phyloP scores from a whole-genome alignment of 495 filamentous ascomycete genomes.

The Lasiosphaeria hispida region DNA sequence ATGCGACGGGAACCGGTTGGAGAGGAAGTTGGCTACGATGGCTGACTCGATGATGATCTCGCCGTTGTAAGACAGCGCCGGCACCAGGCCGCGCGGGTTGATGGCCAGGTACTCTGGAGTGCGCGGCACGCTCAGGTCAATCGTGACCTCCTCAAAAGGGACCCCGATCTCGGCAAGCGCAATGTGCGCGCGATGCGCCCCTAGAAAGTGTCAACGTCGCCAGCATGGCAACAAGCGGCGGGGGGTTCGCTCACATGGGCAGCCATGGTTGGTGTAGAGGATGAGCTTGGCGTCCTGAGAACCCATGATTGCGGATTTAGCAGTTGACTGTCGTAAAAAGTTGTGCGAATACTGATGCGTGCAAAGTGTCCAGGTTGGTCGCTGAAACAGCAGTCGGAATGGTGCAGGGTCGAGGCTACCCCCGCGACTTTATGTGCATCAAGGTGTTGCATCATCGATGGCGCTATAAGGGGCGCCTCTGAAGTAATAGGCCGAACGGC shows the following conservation, averaged over 20 bases:
- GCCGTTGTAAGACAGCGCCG: slow-evolving; percentile 66
- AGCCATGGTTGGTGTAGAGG: slow-evolving; percentile 73
- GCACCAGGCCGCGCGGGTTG: slow-evolving; percentile 84
- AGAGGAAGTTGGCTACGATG: slow-evolving; percentile 76
- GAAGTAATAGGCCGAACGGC: background rate
- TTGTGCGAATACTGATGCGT: background rate
- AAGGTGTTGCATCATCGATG: slow-evolving; percentile 28
- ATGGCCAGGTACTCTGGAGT: slow-evolving; percentile 81
- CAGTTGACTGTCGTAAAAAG: too few species aligned
- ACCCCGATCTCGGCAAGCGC: slow-evolving; percentile 69
- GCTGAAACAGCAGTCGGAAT: background rate
- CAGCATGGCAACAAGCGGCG: background rate
- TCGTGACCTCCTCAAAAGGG: slow-evolving; percentile 74
- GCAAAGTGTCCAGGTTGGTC: background rate
- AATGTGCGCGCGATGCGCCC: slow-evolving; percentile 80
- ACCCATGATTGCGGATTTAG: slow-evolving; percentile 25
- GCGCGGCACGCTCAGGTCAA: slow-evolving; percentile 69
- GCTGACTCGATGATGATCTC: slow-evolving; percentile 70
- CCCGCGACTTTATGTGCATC: background rate
- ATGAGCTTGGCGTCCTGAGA: slow-evolving; percentile 40
- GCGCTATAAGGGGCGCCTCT: slow-evolving; percentile 18
- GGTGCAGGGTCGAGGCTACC: background rate
- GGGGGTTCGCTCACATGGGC: slow-evolving; percentile 57
- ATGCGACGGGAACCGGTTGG: slow-evolving; percentile 47
- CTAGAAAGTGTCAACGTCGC: slow-evolving; percentile 17